A percentile compares a stretch with the other conserved stretches of the same genome.
These are phyloP conservation scores for Colletotrichum orchidophilum DNA, from an alignment of 2,329 filamentous ascomycete genomes.

Conservation along the genomic window DNA sequence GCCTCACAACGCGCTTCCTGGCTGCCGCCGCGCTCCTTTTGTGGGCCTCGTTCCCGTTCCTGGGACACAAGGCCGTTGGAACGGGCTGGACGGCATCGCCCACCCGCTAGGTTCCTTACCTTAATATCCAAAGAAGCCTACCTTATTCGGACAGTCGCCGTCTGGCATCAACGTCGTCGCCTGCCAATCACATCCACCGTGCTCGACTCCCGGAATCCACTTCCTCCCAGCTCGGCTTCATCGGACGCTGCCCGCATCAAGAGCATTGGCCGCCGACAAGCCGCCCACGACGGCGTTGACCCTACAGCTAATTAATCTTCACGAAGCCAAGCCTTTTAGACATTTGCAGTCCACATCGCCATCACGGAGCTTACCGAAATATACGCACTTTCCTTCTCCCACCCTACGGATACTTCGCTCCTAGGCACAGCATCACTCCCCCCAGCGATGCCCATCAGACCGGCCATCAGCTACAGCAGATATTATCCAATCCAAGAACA, in stretches of 20 bases:
- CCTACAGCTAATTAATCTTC: not conserved
- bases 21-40: constrained; percentile 19
- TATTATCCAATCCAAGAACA: not conserved
- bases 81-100: constrained; percentile 17
- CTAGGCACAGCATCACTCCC: not conserved
- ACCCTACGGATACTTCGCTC: not conserved
- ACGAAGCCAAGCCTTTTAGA: constrained; percentile 12
- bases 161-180: not conserved
- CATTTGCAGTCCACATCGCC: not conserved
- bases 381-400: not conserved
- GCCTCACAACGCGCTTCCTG: constrained; percentile 6
- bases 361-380: not conserved
- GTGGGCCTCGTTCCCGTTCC: constrained; percentile 16
- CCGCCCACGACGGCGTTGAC: not conserved
- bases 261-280: not conserved
- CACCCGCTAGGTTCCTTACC: not conserved
- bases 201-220: not conserved
- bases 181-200: not conserved
- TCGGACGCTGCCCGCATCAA: not conserved
- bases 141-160: constrained; percentile 9
- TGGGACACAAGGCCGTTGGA: constrained; percentile 23
- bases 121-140: constrained; percentile 19
- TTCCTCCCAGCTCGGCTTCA: not conserved
- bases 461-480: not conserved
- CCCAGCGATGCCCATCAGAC: not conserved